Base-by-base conservation (phyloP, 2,329 filamentous ascomycete species). In the Scleromitrula shiraiana region DNA sequence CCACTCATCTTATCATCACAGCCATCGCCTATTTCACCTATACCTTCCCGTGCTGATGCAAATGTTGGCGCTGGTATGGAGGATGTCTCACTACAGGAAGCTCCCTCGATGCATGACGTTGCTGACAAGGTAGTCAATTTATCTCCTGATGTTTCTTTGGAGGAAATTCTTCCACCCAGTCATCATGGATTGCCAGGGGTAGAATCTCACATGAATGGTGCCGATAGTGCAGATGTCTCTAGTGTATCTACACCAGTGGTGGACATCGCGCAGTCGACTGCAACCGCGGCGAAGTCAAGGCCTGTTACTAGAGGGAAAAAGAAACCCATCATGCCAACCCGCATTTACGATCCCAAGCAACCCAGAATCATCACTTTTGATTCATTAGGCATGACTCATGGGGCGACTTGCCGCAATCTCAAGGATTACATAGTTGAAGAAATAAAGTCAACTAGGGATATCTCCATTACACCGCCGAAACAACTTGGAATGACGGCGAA, bases 281-380 rank as follows among this genome's bases (percentile, higher is more conserved):
- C 30, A 22, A 23, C 43, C 17, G 9, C 10, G 29, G 20, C 17
- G 17, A 32, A 38, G 10, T 41, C 42, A 39, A 50, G 36, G n/a
- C 48, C 51, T 19, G 66, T 64, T 23, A 66, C 64, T 44, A 60
- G 27, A 57, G 44, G 41, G 12, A 56, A 53, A 22, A 65, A 65
- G 58, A 52, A 41, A 24, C 52, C 52, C 7, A 57, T 54, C 48
- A 55, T 53, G 26, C 56, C 57, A 5, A 48, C 56, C 44, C 65
- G 66, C 26, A 76, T 70, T 52, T 67, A 69, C 49, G 70, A 78
- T 45, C 67, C 70, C 1, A 68, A 68, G 7, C 73, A 80, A 42
- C 80, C 88, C 1, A 77, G 78, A 29, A 89, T 97, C 53, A 82
- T 97, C 54, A 88, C 88, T 0, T 76, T 97, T 22, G 93, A 98